A percentile compares a stretch with the other conserved stretches of the same genome.
phyloP scores from a whole-genome alignment of 2,329 filamentous ascomycete genomes.

The Colletotrichum echinochloae region DNA sequence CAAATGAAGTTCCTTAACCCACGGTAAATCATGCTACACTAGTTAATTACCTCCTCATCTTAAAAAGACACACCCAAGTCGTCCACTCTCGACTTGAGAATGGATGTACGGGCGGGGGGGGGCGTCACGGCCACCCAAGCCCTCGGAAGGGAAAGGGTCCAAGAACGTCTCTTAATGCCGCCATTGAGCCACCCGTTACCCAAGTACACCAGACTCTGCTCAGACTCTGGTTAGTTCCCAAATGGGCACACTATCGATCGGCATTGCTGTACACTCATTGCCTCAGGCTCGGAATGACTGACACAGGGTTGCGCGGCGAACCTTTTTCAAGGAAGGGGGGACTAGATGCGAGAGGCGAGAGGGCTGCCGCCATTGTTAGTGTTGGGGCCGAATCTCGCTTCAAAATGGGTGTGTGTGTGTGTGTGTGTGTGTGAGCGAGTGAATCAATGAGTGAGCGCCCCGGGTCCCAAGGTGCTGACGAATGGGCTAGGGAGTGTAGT shows the following conservation, averaged over 20 bases:
- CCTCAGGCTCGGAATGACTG: background rate
- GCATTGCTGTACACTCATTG: background rate
- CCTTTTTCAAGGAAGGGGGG: no score
- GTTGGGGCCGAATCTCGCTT: background rate
- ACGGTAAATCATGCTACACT: constrained; percentile 5
- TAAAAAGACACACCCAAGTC: constrained; percentile 1
- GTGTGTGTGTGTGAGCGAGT: no score
- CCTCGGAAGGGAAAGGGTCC: constrained; percentile 32
- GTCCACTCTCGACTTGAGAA: background rate
- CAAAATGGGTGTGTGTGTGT: no score
- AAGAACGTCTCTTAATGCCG: constrained; percentile 6
- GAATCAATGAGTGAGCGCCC: background rate
- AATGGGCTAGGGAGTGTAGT: no score
- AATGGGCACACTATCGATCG: background rate
- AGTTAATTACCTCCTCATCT: background rate
- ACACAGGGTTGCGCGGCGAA: background rate
- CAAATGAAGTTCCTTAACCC: constrained; percentile 23
- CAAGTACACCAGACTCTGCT: background rate
- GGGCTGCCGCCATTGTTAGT: background rate
- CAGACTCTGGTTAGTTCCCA: background rate
- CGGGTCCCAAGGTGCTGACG: background rate
- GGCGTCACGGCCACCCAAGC: constrained; percentile 26
- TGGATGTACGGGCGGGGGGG: constrained; percentile 9
- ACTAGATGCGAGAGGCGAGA: no score
- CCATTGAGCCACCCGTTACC: background rate